Percentiles rank a stretch among this genome's conserved stretches.
These are phyloP conservation scores for Macrotyloma uniflorum DNA, from an alignment of 306 rosid species.

Conservation along the genomic window DNA sequence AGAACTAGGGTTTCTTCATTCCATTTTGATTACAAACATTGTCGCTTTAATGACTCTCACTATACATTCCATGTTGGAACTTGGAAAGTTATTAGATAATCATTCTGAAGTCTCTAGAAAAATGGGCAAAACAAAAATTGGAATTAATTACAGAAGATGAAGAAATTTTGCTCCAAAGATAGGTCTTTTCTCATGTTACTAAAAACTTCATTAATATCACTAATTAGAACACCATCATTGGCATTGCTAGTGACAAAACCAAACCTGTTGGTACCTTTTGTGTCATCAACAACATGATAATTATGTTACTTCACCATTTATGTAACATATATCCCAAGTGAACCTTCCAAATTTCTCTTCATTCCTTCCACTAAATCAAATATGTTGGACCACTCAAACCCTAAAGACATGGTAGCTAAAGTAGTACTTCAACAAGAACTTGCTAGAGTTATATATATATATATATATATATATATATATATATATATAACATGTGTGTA, in stretches of 20 bases:
- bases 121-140: neutral
- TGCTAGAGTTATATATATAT: neutral
- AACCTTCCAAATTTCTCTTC: slow-evolving; percentile 22
- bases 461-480: too few relatives aligned
- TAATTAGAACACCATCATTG: neutral
- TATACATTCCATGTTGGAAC: slow-evolving; percentile 23
- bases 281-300: neutral
- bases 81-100: slow-evolving; percentile 6
- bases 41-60: neutral
- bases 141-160: neutral
- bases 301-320: neutral
- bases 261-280: neutral
- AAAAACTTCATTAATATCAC: too few relatives aligned
- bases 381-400: slow-evolving; percentile 7
- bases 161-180: neutral
- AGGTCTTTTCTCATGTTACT: neutral
- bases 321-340: neutral
- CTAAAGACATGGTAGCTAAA: slow-evolving; percentile 16
- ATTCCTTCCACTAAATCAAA: slow-evolving; percentile 22
- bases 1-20: neutral
- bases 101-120: slow-evolving; percentile 1
- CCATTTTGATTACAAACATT: slow-evolving; percentile 1
- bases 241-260: neutral
- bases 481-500: neutral
- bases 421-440: neutral